Base-by-base conservation (phyloP, 2,329 filamentous ascomycete genomes). In the Exophiala sideris region DNA sequence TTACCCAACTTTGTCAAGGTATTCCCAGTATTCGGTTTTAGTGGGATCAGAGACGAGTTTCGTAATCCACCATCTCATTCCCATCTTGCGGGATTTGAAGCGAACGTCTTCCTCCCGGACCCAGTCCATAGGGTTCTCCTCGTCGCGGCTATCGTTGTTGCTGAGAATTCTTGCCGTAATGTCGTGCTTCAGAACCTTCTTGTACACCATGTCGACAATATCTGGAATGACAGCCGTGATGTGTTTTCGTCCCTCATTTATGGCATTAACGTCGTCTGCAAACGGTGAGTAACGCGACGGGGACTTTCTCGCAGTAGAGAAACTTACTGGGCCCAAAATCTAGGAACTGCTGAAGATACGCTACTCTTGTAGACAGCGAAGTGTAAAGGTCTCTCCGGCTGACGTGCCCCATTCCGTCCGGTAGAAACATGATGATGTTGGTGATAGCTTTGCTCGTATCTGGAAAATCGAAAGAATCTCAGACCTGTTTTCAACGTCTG, bases 191-290 rank as follows among this genome's bases (percentile, higher is more conserved):
- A 92, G 76, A 0, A 94, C 79, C 68, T 92, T 92, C 66, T 85
- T 84, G 75, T 92, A 94, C 33, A 92, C 87, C 56, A 91, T 88
- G 71, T 91, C 90, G 65, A 92, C 88, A 18, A 94, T 81, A 42
- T 88, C 85, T 1, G 89, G 89, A 59, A 92, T 90, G 32, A 92
- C 80, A n/a, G 85, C 83, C 65, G 87, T 87, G 73, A 91, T 86
- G 72, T 90, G 90, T 69, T 89, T 89, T 55, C 82, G 77, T 58
- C 87, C 87, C 2, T 78, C 76, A 11, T 81, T 77, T 35, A 91
- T 79, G 36, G 87, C 86, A 61, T 87, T 85, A 52, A 89, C 83
- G 65, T 91, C 87, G 58, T 79, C 87, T 88, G 49, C 42, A 45
- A 44, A 38, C 7, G 24, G 24, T 29, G 24, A 29, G 24, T 29